Percentiles rank a stretch among this genome's conserved stretches.
Evolutionary conservation across 2,329 filamentous ascomycete species (phyloP).

Genomic region (Neofusicoccum laricinum): DNA sequence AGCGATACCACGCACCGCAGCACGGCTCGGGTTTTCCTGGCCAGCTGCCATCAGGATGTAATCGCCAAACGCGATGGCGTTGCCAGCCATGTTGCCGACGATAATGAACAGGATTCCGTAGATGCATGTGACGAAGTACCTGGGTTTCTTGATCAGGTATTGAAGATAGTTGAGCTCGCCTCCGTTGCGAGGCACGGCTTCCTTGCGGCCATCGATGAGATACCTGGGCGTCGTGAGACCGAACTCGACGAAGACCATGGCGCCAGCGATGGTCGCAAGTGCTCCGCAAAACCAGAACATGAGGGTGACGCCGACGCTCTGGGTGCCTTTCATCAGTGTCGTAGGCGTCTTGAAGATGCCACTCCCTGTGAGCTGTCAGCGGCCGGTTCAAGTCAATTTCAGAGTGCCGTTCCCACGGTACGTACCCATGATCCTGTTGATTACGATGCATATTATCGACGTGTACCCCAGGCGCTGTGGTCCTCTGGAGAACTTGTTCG

Average conservation of each 20-base stretch:
- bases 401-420: background rate
- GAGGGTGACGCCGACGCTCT: conserved; percentile 22
- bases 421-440: conserved; percentile 22
- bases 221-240: conserved; percentile 23
- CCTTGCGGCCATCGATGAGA: conserved; percentile 20
- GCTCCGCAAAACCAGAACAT: conserved; percentile 22
- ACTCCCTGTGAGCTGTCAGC: background rate
- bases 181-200: conserved; percentile 23
- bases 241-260: conserved; percentile 23
- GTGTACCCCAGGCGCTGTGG: conserved; percentile 20
- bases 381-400: background rate
- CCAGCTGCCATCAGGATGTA: conserved; percentile 38
- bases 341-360: conserved; percentile 23
- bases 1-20: conserved; percentile 47
- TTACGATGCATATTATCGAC: conserved; percentile 19
- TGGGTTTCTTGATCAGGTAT: conserved; percentile 42
- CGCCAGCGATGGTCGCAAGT: conserved; percentile 20
- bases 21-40: conserved; percentile 22
- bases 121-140: conserved; percentile 40
- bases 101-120: conserved; percentile 47
- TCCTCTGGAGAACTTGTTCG: conserved; percentile 19
- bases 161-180: conserved; percentile 37
- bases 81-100: conserved; percentile 50
- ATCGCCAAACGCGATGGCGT: conserved; percentile 47
- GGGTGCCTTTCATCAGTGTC: conserved; percentile 21